These are phyloP conservation scores for Volvox reticuliferus DNA, from an alignment of 139 green algal species.

Conservation along the genomic window DNA sequence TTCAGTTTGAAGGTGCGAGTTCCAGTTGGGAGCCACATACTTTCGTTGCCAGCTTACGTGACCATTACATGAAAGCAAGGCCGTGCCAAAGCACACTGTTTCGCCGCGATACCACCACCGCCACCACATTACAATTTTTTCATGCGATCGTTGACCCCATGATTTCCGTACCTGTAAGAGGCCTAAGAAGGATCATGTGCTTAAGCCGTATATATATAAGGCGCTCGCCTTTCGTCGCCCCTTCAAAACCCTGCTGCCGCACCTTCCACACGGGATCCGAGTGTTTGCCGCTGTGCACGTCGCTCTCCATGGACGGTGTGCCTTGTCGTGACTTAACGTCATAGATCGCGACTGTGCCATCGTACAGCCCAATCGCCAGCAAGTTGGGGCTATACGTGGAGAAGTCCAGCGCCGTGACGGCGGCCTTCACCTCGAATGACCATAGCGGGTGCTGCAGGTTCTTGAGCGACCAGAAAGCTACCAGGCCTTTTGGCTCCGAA, in stretches of 20 bases:
- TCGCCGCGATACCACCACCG: too few species aligned
- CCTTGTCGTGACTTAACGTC: conserved; percentile 73
- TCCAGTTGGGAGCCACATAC: too few species aligned
- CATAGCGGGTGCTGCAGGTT: conserved; percentile 85
- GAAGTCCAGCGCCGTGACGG: conserved; percentile 85
- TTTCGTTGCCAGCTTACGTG: too few species aligned
- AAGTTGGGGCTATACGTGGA: conserved; percentile 73
- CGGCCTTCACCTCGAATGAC: conserved; percentile 65
- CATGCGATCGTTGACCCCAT: too few species aligned
- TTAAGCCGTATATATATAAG: too few species aligned
- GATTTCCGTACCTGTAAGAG: too few species aligned
- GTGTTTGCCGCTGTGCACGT: conserved; percentile 76
- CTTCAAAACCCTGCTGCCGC: background rate
- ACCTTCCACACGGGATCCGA: conserved; percentile 85
- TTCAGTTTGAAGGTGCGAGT: too few species aligned
- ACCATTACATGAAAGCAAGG: too few species aligned
- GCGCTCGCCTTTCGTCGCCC: too few species aligned
- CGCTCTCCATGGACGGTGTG: conserved; percentile 69
- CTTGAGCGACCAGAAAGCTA: conserved; percentile 89
- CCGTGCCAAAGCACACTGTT: too few species aligned
- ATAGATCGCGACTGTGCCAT: conserved; percentile 86
- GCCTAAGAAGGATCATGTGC: too few species aligned
- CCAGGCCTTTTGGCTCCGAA: conserved; percentile 51
- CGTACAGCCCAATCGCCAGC: conserved; percentile 90
- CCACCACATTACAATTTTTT: too few species aligned